Conservation (phyloP, 1,284 basidiomycete species). For the Neolentinus lepideus region DNA sequence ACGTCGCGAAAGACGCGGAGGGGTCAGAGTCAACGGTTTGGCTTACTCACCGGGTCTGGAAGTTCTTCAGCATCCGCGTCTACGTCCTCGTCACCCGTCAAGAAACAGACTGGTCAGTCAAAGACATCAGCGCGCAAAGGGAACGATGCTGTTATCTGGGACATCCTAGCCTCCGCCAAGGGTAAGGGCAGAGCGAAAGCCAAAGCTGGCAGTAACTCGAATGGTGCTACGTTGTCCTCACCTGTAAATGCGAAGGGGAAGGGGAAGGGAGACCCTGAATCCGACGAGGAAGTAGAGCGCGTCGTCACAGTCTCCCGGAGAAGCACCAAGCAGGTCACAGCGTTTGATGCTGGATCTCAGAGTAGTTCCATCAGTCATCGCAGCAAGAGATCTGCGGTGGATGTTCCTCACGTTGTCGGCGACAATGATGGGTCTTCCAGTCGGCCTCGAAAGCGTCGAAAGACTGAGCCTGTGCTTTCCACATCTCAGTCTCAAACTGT, state of each 20-base stretch:
- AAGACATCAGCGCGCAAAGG: slow-evolving; percentile 7
- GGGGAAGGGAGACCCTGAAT: background rate
- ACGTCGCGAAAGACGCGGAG: slow-evolving; percentile 57
- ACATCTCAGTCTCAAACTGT: background rate
- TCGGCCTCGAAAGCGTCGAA: slow-evolving; percentile 19
- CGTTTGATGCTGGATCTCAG: background rate
- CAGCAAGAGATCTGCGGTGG: background rate
- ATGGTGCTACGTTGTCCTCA: background rate
- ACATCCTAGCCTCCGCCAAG: slow-evolving; percentile 18
- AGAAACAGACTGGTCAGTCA: slow-evolving; percentile 13
- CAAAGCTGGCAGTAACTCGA: background rate
- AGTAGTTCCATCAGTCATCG: background rate
- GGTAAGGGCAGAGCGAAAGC: slow-evolving; percentile 19
- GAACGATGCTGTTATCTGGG: slow-evolving; percentile 17
- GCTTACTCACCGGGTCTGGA: slow-evolving; percentile 23
- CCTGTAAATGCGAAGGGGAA: background rate
- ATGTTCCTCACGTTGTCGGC: background rate
- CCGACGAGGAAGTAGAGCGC: background rate
- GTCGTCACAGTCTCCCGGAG: background rate
- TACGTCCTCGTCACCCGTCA: slow-evolving; percentile 17
- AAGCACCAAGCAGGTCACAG: background rate
- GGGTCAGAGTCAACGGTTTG: slow-evolving; percentile 46
- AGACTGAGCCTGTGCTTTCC: slow-evolving; percentile 10
- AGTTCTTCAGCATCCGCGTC: slow-evolving; percentile 14
- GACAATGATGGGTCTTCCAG: background rate